These are phyloP conservation scores for Pestalotiopsis sp. DNA, from an alignment of 2,329 filamentous ascomycete genomes.

Conservation along the genomic window DNA sequence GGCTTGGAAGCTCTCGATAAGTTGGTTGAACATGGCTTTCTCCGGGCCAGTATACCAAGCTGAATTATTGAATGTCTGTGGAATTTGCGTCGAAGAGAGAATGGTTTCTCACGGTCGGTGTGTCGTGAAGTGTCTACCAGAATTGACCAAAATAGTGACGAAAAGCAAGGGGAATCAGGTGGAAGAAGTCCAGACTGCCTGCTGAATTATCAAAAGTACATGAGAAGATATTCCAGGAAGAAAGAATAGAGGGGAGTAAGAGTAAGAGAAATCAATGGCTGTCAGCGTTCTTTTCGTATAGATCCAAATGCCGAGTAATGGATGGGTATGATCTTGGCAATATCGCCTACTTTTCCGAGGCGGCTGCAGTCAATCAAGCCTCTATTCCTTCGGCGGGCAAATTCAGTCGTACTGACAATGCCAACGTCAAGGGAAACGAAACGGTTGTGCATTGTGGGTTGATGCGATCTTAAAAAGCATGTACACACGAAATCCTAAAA, in stretches of 20 bases:
- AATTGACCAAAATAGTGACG: too few relatives aligned
- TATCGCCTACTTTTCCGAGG: background rate
- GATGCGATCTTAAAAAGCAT: background rate
- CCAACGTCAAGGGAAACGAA: background rate
- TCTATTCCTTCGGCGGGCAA: background rate
- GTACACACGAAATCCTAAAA: background rate
- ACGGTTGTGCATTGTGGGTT: background rate
- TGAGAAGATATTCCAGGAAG: too few relatives aligned
- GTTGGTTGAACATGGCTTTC: background rate
- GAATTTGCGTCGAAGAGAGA: too few relatives aligned
- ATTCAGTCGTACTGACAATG: background rate
- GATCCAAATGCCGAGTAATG: background rate
- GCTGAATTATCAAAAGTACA: too few relatives aligned
- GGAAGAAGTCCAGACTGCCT: too few relatives aligned
- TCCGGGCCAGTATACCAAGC: too few relatives aligned
- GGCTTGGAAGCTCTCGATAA: background rate
- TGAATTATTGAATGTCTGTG: background rate
- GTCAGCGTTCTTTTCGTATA: background rate
- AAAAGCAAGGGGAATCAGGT: too few relatives aligned
- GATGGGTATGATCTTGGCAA: background rate
- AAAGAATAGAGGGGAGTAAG: background rate
- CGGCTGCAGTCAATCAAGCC: background rate
- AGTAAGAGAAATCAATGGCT: background rate
- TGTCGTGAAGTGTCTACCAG: too few relatives aligned
- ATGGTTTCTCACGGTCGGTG: too few relatives aligned